Conservation (phyloP, 2,329 filamentous ascomycete species). For the Sclerotinia trifoliorum region DNA sequence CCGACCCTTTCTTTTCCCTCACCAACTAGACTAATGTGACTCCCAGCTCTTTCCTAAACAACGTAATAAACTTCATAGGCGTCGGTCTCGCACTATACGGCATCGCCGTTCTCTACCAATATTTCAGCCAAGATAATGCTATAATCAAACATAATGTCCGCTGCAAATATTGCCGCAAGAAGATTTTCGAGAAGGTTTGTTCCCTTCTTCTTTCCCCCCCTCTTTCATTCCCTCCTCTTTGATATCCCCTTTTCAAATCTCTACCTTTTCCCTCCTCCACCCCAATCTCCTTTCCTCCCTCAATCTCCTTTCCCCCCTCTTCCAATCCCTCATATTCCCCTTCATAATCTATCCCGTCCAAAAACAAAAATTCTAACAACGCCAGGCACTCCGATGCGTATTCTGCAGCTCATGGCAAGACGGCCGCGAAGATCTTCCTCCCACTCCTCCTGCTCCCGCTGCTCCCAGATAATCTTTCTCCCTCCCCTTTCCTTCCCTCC, state of each 20-base stretch:
- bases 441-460: background rate
- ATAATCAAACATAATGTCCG: slow-evolving; percentile 70
- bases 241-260: background rate
- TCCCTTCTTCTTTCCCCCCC: background rate
- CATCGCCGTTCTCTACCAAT: slow-evolving; percentile 62
- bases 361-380: background rate
- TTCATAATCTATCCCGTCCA: too few species aligned
- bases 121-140: slow-evolving; percentile 53
- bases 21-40: background rate
- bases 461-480: background rate
- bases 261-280: too few species aligned
- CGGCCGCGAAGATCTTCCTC: slow-evolving; percentile 36
- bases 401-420: slow-evolving; percentile 60
- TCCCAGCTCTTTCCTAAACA: slow-evolving; percentile 58
- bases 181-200: slow-evolving; percentile 60
- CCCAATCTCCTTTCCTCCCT: too few species aligned
- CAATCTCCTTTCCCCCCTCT: too few species aligned
- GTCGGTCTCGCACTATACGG: slow-evolving; percentile 65
- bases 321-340: background rate
- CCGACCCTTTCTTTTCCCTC: too few species aligned
- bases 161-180: slow-evolving; percentile 66
- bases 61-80: slow-evolving; percentile 63
- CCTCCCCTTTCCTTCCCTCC: too few species aligned
- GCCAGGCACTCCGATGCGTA: slow-evolving; percentile 49
- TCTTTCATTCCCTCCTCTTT: background rate